These are phyloP conservation scores for Pulveroboletus sp. DNA, from an alignment of 768 basidiomycete species.

Conservation along the genomic window DNA sequence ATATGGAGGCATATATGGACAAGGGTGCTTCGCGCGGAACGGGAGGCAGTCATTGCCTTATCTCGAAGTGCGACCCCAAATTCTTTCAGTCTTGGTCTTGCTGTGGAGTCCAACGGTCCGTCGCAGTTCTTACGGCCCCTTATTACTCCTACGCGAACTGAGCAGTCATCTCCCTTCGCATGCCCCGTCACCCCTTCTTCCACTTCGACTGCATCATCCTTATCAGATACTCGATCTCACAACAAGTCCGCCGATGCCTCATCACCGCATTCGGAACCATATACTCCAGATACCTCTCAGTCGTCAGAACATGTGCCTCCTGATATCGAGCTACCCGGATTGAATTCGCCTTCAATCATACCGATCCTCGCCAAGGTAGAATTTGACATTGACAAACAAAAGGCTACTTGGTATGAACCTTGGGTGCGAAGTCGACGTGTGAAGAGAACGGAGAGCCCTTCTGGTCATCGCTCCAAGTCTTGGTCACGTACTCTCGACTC, in stretches of 20 bases:
- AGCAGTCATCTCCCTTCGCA: constrained; percentile 34
- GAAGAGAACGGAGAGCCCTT: constrained; percentile 48
- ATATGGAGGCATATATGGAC: constrained; percentile 88
- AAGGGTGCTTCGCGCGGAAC: constrained; percentile 62
- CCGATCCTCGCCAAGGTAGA: constrained; percentile 92
- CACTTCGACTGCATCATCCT: constrained; percentile 48
- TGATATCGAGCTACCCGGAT: constrained; percentile 61
- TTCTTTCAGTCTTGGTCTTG: constrained; percentile 43
- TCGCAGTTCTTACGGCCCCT: constrained; percentile 41
- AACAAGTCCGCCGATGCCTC: constrained; percentile 47
- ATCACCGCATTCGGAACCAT: constrained; percentile 40
- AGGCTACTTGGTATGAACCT: constrained; percentile 81
- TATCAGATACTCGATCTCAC: constrained; percentile 44
- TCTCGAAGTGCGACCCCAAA: constrained; percentile 34
- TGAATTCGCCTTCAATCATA: constrained; percentile 58
- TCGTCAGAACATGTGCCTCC: constrained; percentile 36
- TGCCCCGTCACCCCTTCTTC: constrained; percentile 38
- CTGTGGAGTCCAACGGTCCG: constrained; percentile 31
- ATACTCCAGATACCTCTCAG: constrained; percentile 53
- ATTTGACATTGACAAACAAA: constrained; percentile 83
- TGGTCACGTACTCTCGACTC: constrained; percentile 20
- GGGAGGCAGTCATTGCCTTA: constrained; percentile 35
- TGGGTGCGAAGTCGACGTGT: constrained; percentile 67
- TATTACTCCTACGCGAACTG: constrained; percentile 39
- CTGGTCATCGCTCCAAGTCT: constrained; percentile 25